These are phyloP conservation scores for Leccinellum luteum DNA, from an alignment of 768 basidiomycete species.

Conservation along the genomic window DNA sequence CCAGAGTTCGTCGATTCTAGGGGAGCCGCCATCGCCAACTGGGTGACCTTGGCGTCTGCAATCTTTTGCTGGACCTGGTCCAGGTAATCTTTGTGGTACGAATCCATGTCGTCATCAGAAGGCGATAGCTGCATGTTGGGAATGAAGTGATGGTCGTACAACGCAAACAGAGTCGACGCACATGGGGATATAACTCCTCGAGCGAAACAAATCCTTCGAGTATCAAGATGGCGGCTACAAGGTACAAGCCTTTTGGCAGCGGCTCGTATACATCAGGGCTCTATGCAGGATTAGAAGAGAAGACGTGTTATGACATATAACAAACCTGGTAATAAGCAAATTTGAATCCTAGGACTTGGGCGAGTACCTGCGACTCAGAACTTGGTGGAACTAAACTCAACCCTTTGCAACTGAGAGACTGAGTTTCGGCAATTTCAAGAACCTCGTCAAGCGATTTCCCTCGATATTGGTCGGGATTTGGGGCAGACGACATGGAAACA, in stretches of 20 bases:
- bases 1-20: constrained; percentile 52
- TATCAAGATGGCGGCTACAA: constrained; percentile 83
- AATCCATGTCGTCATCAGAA: constrained; percentile 72
- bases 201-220: constrained; percentile 85
- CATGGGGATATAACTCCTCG: constrained; percentile 92
- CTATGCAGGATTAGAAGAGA: constrained; percentile 34
- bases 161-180: constrained; percentile 37
- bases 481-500: constrained; percentile 37
- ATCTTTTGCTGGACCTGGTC: constrained; percentile 62
- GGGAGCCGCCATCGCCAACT: constrained; percentile 83
- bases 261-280: constrained; percentile 56
- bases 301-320: constrained; percentile 1
- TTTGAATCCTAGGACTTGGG: constrained; percentile 98
- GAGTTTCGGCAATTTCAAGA: constrained; percentile 49
- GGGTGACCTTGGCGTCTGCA: constrained; percentile 65
- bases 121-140: constrained; percentile 59
- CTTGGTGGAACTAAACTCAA: constrained; percentile 17
- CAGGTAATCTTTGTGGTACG: constrained; percentile 62
- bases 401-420: constrained; percentile 4
- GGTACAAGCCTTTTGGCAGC: constrained; percentile 70
- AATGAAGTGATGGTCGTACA: constrained; percentile 5
- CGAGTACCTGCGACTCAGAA: constrained; percentile 58
- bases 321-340: constrained; percentile 86
- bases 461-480: constrained; percentile 41
- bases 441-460: constrained; percentile 70